Evolutionary conservation across 2,329 filamentous ascomycete species (phyloP).

Genomic region (Ascochyta viciae-villosae): DNA sequence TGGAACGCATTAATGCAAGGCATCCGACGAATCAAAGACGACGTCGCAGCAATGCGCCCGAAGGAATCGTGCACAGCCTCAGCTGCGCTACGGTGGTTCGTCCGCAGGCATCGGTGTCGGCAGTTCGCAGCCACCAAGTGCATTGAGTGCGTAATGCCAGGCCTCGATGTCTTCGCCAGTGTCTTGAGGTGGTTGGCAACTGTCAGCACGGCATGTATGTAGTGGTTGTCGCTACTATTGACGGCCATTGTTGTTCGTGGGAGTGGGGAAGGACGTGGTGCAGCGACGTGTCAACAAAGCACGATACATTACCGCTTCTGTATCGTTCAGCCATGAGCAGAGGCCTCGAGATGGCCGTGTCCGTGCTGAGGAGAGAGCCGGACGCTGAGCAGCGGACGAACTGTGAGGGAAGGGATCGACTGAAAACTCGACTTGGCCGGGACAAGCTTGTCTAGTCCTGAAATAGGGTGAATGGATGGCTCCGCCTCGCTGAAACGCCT

Average conservation of each 20-base stretch:
- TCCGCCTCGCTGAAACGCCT: conserved; percentile 35
- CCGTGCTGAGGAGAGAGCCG: conserved; percentile 1
- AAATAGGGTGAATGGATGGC: conserved; percentile 17
- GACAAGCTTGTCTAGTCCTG: conserved; percentile 23
- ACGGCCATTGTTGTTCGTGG: background rate
- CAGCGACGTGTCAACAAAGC: background rate
- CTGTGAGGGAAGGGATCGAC: conserved; percentile 12
- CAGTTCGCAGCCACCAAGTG: conserved; percentile 13
- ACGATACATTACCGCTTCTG: conserved; percentile 12
- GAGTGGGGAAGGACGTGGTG: background rate
- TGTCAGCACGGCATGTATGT: background rate
- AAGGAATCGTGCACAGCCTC: conserved; percentile 12
- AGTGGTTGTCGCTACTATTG: background rate
- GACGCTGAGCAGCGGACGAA: conserved; percentile 10
- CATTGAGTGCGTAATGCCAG: conserved; percentile 28
- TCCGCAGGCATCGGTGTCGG: conserved; percentile 20
- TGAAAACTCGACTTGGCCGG: conserved; percentile 13
- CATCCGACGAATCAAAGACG: conserved; percentile 4
- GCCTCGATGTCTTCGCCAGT: conserved; percentile 10
- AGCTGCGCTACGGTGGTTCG: conserved; percentile 20
- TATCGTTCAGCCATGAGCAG: background rate
- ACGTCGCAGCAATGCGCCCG: background rate
- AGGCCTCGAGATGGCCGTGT: background rate
- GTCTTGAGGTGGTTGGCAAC: conserved; percentile 2
- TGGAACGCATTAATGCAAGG: conserved; percentile 1